These are phyloP conservation scores for Aspergillus indologenus DNA, from an alignment of 495 filamentous ascomycete genomes.

Conservation along the genomic window DNA sequence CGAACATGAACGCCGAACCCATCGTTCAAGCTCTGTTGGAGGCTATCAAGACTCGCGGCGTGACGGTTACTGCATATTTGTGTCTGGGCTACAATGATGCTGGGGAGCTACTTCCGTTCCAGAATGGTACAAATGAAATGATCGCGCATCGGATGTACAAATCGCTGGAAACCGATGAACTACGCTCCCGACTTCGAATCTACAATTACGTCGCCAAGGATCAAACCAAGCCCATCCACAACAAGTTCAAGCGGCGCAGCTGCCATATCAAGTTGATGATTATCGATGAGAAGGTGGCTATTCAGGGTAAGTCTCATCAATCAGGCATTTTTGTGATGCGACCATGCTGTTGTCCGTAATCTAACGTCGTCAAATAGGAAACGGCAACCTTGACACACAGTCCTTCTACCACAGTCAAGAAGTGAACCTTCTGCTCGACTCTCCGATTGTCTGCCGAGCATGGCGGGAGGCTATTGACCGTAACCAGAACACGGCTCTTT, in stretches of 20 bases:
- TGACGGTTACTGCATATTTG: slow-evolving; percentile 65
- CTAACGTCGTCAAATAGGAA: no score
- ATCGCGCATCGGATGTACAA: slow-evolving; percentile 56
- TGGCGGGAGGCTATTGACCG: slow-evolving; percentile 62
- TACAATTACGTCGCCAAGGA: slow-evolving; percentile 72
- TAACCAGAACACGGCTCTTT: slow-evolving; percentile 69
- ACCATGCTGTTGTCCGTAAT: no score
- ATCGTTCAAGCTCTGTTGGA: slow-evolving; percentile 58
- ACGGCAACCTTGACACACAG: slow-evolving; percentile 81
- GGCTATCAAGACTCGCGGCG: slow-evolving; percentile 58
- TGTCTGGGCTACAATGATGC: slow-evolving; percentile 77
- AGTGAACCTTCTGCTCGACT: slow-evolving; percentile 71
- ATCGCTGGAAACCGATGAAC: slow-evolving; percentile 41
- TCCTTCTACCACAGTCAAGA: slow-evolving; percentile 75
- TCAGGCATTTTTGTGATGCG: no score
- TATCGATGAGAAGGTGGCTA: slow-evolving; percentile 62
- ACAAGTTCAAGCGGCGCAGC: slow-evolving; percentile 57
- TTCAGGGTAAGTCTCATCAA: no score
- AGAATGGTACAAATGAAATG: slow-evolving; percentile 75
- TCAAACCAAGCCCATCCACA: slow-evolving; percentile 61
- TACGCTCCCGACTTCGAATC: slow-evolving; percentile 50
- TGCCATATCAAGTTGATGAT: slow-evolving; percentile 79
- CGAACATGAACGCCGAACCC: slow-evolving; percentile 70
- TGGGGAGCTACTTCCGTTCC: slow-evolving; percentile 69
- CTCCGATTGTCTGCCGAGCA: slow-evolving; percentile 50